phyloP scores from a whole-genome alignment of 768 basidiomycete species.

The Collybiopsis confluens region DNA sequence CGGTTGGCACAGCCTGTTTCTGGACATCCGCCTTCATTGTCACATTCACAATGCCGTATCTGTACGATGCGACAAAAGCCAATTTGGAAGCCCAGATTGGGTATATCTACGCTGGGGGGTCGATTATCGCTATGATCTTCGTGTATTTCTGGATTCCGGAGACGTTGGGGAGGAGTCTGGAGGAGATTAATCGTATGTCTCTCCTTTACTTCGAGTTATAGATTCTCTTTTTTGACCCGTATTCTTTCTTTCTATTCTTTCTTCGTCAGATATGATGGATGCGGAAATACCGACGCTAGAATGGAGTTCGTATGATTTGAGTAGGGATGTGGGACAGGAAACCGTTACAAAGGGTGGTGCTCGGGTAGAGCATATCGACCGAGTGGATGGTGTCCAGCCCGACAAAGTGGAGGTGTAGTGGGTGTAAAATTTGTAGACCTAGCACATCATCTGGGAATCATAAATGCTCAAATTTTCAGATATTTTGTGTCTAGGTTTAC shows the following conservation, averaged over 20 bases:
- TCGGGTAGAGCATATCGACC: no score
- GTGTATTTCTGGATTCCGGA: conserved; percentile 9
- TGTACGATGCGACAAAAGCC: conserved; percentile 2
- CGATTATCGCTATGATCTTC: conserved; percentile 2
- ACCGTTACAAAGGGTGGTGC: background rate
- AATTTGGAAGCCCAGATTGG: background rate
- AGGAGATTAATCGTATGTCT: background rate
- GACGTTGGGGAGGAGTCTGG: no score
- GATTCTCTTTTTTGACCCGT: background rate
- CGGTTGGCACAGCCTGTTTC: conserved; percentile 5
- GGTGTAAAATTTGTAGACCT: no score
- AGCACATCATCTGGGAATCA: no score
- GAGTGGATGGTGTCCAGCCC: no score
- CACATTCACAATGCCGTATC: conserved; percentile 9
- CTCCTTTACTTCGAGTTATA: background rate
- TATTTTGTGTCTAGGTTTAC: no score
- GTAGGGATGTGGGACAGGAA: background rate
- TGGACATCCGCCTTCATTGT: conserved; percentile 5
- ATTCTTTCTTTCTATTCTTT: conserved; percentile 1
- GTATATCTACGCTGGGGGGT: conserved; percentile 1
- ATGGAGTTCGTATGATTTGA: background rate
- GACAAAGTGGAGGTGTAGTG: no score
- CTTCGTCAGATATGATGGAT: conserved; percentile 1
- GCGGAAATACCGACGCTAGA: conserved; percentile 2
- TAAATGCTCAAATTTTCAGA: no score